These are phyloP conservation scores for Eragrostis curvula DNA, from an alignment of 176 grass and related monocot genomes.

Conservation along the genomic window DNA sequence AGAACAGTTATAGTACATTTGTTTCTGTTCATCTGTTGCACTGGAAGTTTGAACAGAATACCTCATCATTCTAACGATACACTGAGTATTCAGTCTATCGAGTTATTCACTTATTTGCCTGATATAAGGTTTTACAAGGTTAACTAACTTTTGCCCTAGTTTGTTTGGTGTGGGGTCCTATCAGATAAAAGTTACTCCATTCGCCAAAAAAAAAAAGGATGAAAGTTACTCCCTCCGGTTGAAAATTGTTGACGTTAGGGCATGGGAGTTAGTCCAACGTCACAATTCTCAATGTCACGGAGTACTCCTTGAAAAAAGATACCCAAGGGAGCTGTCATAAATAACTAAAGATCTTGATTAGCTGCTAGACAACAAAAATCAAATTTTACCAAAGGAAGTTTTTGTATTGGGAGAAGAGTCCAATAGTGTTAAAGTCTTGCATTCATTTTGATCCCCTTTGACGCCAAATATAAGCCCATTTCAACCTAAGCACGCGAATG, in stretches of 20 bases:
- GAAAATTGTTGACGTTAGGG: no score
- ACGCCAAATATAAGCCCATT: background rate
- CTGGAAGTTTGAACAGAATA: slow-evolving; percentile 24
- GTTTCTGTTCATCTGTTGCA: background rate
- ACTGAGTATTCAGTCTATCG: slow-evolving; percentile 6
- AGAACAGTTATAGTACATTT: background rate
- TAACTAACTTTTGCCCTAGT: background rate
- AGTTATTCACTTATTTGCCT: slow-evolving; percentile 3
- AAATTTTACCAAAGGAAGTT: background rate
- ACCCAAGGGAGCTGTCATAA: background rate
- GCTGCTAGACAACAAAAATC: background rate
- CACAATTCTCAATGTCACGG: background rate
- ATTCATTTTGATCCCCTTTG: background rate
- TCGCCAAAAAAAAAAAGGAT: no score
- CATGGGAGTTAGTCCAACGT: background rate
- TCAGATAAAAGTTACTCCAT: slow-evolving; percentile 5
- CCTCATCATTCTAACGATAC: background rate
- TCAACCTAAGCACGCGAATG: background rate
- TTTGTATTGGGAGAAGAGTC: background rate
- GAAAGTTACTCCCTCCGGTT: background rate
- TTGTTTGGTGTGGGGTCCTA: background rate
- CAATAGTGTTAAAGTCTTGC: background rate
- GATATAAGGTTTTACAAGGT: background rate
- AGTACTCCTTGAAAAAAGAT: background rate
- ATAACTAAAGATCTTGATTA: slow-evolving; percentile 15